Evolutionary conservation across 2,329 filamentous ascomycete genomes (phyloP).

Genomic region (Ascochyta koolunga): DNA sequence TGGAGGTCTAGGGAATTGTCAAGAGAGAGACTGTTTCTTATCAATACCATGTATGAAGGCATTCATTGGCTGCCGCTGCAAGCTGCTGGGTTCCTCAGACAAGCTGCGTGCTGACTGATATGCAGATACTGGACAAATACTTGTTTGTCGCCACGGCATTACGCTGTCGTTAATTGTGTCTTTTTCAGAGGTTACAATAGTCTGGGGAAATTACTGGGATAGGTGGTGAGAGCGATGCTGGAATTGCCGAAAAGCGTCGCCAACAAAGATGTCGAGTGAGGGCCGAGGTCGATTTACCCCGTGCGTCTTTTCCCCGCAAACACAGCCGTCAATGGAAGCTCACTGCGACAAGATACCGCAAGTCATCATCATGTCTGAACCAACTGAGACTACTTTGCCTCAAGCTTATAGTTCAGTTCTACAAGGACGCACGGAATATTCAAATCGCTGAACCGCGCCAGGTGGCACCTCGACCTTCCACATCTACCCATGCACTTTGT

Average conservation of each 20-base stretch:
- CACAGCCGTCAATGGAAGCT: neutral
- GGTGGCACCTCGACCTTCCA: neutral
- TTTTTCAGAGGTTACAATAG: too few relatives aligned
- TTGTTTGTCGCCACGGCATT: too few relatives aligned
- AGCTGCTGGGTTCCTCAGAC: too few relatives aligned
- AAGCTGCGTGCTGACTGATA: too few relatives aligned
- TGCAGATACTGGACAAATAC: too few relatives aligned
- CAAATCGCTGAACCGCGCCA: slow-evolving; percentile 13
- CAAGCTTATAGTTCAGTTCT: neutral
- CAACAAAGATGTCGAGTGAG: neutral
- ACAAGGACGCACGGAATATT: neutral
- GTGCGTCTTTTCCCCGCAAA: slow-evolving; percentile 15
- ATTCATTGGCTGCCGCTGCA: too few relatives aligned
- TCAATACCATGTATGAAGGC: too few relatives aligned
- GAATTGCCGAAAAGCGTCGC: slow-evolving; percentile 9
- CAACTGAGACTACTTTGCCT: slow-evolving; percentile 20
- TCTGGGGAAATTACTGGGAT: too few relatives aligned
- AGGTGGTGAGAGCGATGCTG: too few relatives aligned
- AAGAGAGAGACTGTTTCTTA: too few relatives aligned
- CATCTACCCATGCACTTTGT: neutral
- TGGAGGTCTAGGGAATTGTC: too few relatives aligned
- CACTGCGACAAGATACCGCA: slow-evolving; percentile 19
- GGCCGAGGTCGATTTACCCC: slow-evolving; percentile 10
- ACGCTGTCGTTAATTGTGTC: too few relatives aligned
- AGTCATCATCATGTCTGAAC: slow-evolving; percentile 40